phyloP scores from a whole-genome alignment of 352 stramenopile genomes.

The Pythium phragmitis region DNA sequence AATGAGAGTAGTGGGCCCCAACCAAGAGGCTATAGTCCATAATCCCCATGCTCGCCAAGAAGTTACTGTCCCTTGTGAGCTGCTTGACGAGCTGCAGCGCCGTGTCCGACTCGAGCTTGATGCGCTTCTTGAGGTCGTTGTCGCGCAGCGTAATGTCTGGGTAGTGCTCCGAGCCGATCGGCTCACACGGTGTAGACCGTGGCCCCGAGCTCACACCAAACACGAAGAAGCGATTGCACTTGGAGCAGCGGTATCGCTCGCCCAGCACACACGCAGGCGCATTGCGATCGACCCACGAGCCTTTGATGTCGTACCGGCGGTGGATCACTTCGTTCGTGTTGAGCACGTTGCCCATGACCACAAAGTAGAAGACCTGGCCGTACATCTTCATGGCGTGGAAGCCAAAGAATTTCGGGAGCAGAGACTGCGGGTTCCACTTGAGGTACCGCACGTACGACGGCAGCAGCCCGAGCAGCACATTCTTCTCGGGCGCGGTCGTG shows the following conservation, averaged over 20 bases:
- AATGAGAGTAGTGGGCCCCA: constrained; percentile 83
- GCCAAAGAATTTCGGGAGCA: constrained; percentile 89
- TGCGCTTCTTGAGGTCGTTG: constrained; percentile 85
- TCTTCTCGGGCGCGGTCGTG: constrained; percentile 75
- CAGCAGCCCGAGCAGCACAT: constrained; percentile 77
- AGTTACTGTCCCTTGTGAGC: constrained; percentile 81
- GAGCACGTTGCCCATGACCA: constrained; percentile 92
- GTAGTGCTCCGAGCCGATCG: constrained; percentile 71
- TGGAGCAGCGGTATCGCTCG: constrained; percentile 78
- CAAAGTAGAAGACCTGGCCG: constrained; percentile 89
- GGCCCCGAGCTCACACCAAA: constrained; percentile 48
- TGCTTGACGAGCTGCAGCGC: constrained; percentile 72
- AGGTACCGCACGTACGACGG: constrained; percentile 85
- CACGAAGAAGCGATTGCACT: constrained; percentile 84
- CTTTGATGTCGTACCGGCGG: constrained; percentile 90
- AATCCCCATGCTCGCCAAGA: constrained; percentile 79
- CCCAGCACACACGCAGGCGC: constrained; percentile 71
- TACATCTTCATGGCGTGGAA: constrained; percentile 93
- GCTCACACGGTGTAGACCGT: constrained; percentile 43
- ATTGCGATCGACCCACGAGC: constrained; percentile 88
- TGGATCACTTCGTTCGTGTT: constrained; percentile 84
- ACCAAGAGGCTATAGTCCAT: constrained; percentile 93
- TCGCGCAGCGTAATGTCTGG: constrained; percentile 81
- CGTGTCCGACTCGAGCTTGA: constrained; percentile 60
- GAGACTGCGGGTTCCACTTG: constrained; percentile 83